phyloP scores from a whole-genome alignment of 1,284 basidiomycete species.

The Marasmius sp. region DNA sequence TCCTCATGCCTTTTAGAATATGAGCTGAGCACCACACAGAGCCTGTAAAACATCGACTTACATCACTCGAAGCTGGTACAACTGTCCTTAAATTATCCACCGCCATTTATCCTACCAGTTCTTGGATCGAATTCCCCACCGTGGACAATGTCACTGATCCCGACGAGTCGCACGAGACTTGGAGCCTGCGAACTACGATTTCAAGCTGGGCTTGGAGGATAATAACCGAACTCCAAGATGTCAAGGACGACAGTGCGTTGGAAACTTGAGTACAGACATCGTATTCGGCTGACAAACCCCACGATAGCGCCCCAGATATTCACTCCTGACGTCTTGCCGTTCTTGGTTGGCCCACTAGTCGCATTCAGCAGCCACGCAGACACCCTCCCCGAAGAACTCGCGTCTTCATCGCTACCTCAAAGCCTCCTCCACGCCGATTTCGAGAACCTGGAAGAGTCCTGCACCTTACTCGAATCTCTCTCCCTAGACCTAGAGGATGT shows the following conservation, averaged over 20 bases:
- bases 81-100: slow-evolving; percentile 68
- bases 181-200: slow-evolving; percentile 63
- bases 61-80: slow-evolving; percentile 61
- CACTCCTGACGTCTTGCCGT: slow-evolving; percentile 59
- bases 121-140: slow-evolving; percentile 46
- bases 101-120: slow-evolving; percentile 68
- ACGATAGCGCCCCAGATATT: slow-evolving; percentile 53
- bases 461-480: slow-evolving; percentile 73
- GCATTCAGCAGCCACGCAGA: slow-evolving; percentile 55
- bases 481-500: slow-evolving; percentile 75
- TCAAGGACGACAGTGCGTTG: slow-evolving; percentile 57
- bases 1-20: not conserved
- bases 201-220: slow-evolving; percentile 77
- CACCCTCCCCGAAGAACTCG: slow-evolving; percentile 38
- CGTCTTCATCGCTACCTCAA: slow-evolving; percentile 41
- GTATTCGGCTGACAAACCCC: not conserved
- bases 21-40: slow-evolving; percentile 41
- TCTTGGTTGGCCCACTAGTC: slow-evolving; percentile 56
- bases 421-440: slow-evolving; percentile 67
- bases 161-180: slow-evolving; percentile 48
- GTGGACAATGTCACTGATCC: slow-evolving; percentile 26
- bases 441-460: slow-evolving; percentile 69
- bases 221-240: slow-evolving; percentile 64
- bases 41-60: slow-evolving; percentile 65
- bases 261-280: slow-evolving; percentile 2